Base-by-base conservation (phyloP, 352 stramenopile species). In the Plasmopara muralis region DNA sequence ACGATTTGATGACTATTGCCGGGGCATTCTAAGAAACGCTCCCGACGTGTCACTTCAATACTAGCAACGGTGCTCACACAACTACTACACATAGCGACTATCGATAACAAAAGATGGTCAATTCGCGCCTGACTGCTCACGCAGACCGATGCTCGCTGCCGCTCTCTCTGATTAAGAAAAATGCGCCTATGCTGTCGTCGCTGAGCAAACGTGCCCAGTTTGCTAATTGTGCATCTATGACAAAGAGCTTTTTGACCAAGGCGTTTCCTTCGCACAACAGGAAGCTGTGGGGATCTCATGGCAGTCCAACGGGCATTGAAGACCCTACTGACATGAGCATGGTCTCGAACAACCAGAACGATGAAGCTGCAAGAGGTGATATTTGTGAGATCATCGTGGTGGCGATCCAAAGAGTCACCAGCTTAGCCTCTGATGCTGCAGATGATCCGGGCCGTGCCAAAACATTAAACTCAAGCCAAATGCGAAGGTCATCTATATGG, bases 341-440 rank as follows among this genome's bases (percentile, higher is more conserved):
- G 15, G 25, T 20, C 33, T 64, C 47, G 0, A 31, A 49, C 6
- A 46, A 60, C 0, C 51, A 54, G 33, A 47, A 55, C 34, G 43
- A 41, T 6, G 46, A 66, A 10, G 51, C 29, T 12, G 55, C 50
- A 43, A 51, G 63, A 29, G 63, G 63, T 15, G 59, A 70, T 10
- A 57, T 75, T 43, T 48, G 44, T 54, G 66, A 75, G 55, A 70
- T 75, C 41, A 62, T 75, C 28, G 63, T 75, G 18, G 57, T 75
- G 18, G 66, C 66, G 9, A 63, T 75, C 16, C 63, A 68, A 40
- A 66, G 64, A 15, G 42, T 75, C 30, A 58, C 55, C 1, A 43
- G 57, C n/a, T 48, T 47, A 20, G 33, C 14, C 25, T 37, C 15
- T 29, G 20, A 47, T 18, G 16, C 39, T 18, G 31, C n/a, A 0